These are phyloP conservation scores for Erythrobasidium hasegawianum DNA, from an alignment of 1,284 basidiomycete genomes.

Conservation along the genomic window DNA sequence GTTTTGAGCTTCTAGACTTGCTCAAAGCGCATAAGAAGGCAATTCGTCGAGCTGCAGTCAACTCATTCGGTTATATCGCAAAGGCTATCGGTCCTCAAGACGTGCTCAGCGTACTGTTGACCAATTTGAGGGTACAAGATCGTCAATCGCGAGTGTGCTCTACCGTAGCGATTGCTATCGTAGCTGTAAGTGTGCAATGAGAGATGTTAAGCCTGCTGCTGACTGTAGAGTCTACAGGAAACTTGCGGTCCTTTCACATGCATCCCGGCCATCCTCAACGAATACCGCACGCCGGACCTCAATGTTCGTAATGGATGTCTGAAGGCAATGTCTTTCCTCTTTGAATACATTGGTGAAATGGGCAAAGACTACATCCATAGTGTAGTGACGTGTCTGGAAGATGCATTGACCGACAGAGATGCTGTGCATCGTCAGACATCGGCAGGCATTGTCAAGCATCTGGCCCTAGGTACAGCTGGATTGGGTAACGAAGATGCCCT, in stretches of 20 bases:
- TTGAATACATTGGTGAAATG: constrained; percentile 99
- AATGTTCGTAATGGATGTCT: constrained; percentile 99
- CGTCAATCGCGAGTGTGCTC: constrained; percentile 98
- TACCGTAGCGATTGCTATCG: constrained; percentile 85
- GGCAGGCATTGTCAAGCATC: constrained; percentile 97
- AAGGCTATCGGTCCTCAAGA: constrained; percentile 99
- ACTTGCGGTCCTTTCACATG: constrained; percentile 99
- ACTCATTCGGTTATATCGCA: constrained; percentile 99
- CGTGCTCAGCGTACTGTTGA: constrained; percentile 90
- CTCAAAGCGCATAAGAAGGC: constrained; percentile 99
- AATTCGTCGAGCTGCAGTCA: constrained; percentile 96
- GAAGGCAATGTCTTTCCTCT: constrained; percentile 96
- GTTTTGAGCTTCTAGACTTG: constrained; percentile 94
- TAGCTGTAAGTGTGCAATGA: constrained; percentile 43
- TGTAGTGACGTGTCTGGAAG: constrained; percentile 94
- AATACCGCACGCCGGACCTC: constrained; percentile 90
- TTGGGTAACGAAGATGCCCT: constrained; percentile 97
- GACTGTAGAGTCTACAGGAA: constrained; percentile 66
- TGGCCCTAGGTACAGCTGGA: constrained; percentile 93
- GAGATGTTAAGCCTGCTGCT: no score
- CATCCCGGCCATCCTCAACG: constrained; percentile 97
- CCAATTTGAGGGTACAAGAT: constrained; percentile 96
- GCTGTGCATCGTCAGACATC: constrained; percentile 97
- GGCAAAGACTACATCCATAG: constrained; percentile 98
- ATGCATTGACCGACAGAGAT: constrained; percentile 95